Conservation (phyloP, 2,329 filamentous ascomycete genomes). For the Cladosporium halotolerans region DNA sequence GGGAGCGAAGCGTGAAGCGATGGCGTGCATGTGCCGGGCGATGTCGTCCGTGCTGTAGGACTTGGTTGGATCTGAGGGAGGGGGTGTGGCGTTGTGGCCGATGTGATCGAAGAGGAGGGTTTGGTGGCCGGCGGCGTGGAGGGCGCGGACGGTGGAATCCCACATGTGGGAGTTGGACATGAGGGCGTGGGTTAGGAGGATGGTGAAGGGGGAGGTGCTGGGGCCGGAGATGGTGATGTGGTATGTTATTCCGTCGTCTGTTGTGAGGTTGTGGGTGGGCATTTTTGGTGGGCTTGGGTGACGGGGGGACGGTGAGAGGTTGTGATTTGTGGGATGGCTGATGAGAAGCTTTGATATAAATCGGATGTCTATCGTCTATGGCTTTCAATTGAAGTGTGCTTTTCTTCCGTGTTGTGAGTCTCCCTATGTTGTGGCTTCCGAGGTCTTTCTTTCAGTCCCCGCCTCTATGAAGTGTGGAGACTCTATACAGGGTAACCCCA, state of each 20-base stretch:
- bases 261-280: constrained; percentile 11
- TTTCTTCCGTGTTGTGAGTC: too few relatives aligned
- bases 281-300: not conserved
- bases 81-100: constrained; percentile 22
- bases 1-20: constrained; percentile 16
- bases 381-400: too few relatives aligned
- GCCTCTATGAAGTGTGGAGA: too few relatives aligned
- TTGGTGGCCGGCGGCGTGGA: constrained; percentile 20
- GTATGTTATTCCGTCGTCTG: constrained; percentile 24
- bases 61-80: constrained; percentile 12
- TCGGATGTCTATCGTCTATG: too few relatives aligned
- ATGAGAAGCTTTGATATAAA: not conserved
- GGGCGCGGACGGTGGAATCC: constrained; percentile 19
- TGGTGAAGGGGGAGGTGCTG: constrained; percentile 1
- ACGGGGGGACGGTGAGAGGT: too few relatives aligned
- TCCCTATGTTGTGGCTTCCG: too few relatives aligned
- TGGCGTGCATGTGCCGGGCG: constrained; percentile 21
- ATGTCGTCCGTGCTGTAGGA: constrained; percentile 20
- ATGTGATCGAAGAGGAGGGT: constrained; percentile 26
- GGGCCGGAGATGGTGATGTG: constrained; percentile 21
- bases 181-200: constrained; percentile 26
- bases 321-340: too few relatives aligned
- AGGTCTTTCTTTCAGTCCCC: too few relatives aligned
- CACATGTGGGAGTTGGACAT: constrained; percentile 27
- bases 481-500: too few relatives aligned